phyloP scores from a whole-genome alignment of 768 basidiomycete genomes.

The Neoboletus brunneissimus region DNA sequence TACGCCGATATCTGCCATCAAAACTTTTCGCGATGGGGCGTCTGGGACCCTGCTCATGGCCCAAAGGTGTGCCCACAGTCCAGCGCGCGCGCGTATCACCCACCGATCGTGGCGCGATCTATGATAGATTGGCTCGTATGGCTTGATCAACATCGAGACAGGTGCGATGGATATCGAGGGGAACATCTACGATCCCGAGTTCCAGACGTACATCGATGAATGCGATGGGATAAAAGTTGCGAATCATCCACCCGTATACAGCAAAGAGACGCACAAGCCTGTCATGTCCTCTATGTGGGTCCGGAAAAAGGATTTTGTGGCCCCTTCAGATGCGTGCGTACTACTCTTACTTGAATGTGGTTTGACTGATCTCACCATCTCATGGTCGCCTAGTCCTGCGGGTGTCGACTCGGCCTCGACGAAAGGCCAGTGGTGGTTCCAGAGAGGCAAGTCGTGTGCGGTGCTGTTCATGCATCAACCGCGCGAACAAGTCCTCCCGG shows the following conservation, averaged over 20 bases:
- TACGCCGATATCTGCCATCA: conserved; percentile 7
- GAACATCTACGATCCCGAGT: conserved; percentile 22
- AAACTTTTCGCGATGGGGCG: conserved; percentile 4
- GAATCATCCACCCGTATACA: conserved; percentile 14
- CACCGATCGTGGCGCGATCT: neutral
- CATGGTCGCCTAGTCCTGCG: neutral
- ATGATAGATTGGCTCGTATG: conserved; percentile 21
- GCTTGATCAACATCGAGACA: conserved; percentile 24
- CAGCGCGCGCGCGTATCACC: neutral
- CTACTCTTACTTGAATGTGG: neutral
- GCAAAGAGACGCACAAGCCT: neutral
- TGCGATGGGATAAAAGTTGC: conserved; percentile 10
- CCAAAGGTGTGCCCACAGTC: neutral
- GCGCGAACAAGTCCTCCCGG: neutral
- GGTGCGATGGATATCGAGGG: conserved; percentile 28
- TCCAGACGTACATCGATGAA: conserved; percentile 9
- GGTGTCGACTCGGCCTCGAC: neutral
- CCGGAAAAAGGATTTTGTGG: conserved; percentile 12
- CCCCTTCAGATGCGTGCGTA: conserved; percentile 11
- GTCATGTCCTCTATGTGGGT: conserved; percentile 6
- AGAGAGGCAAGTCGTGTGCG: neutral
- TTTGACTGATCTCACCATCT: neutral
- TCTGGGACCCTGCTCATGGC: conserved; percentile 1
- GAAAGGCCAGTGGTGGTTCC: neutral
- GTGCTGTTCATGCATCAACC: neutral